Percentiles rank a stretch among this genome's conserved stretches.
These are phyloP conservation scores for Ceriops zippeliana DNA, from an alignment of 345 rosid species.

Conservation along the genomic window DNA sequence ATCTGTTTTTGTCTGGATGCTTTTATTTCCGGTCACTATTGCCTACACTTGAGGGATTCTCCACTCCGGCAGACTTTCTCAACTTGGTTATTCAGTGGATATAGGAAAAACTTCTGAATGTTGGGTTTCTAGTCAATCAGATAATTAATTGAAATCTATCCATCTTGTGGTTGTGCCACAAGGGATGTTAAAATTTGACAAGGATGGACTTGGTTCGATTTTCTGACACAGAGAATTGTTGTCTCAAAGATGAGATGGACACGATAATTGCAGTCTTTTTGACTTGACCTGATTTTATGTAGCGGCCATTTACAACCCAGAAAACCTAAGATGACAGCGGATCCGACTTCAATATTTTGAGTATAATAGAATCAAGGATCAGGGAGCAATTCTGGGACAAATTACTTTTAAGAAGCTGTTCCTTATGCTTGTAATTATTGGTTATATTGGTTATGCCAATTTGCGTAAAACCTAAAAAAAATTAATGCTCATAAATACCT, in stretches of 20 bases:
- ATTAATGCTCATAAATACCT: too few species aligned
- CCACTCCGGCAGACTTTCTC: background rate
- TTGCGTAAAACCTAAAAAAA: too few species aligned
- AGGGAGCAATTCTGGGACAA: too few species aligned
- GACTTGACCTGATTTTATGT: background rate
- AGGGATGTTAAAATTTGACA: background rate
- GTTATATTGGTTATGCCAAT: too few species aligned
- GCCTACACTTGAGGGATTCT: background rate
- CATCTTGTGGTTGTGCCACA: conserved; percentile 3
- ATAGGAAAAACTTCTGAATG: background rate
- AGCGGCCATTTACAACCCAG: background rate
- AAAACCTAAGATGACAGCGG: background rate
- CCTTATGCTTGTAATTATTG: background rate
- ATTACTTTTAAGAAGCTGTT: background rate
- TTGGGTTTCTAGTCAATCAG: background rate
- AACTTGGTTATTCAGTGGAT: background rate
- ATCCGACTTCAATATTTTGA: background rate
- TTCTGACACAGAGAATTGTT: background rate
- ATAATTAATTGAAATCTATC: background rate
- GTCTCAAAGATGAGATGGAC: background rate
- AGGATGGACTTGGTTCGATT: background rate
- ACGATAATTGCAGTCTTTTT: background rate
- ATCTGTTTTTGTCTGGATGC: background rate
- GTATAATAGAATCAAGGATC: background rate
- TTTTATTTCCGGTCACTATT: background rate